phyloP scores from a whole-genome alignment of 371 early-diverging fungal species.

The Mucor lusitanicus region DNA sequence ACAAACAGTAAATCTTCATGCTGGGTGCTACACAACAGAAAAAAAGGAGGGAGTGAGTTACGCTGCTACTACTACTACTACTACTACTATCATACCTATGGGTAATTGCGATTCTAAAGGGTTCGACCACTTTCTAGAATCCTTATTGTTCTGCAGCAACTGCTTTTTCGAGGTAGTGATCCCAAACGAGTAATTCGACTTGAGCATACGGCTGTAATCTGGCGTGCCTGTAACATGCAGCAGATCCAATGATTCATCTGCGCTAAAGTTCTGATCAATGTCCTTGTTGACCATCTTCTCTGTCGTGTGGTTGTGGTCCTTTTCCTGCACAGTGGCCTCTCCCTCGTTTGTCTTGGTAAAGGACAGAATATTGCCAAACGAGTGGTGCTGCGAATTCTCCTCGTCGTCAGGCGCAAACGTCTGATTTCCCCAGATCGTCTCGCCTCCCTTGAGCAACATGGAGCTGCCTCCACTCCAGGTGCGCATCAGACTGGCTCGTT shows the following conservation, averaged over 20 bases:
- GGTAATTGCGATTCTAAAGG: slow-evolving; percentile 86
- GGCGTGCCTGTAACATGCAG: slow-evolving; percentile 50
- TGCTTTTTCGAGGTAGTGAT: slow-evolving; percentile 58
- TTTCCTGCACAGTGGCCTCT: neutral
- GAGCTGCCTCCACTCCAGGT: slow-evolving; percentile 84
- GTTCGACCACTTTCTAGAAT: slow-evolving; percentile 82
- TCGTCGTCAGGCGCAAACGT: slow-evolving; percentile 70
- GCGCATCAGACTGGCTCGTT: slow-evolving; percentile 78
- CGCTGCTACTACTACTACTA: no score
- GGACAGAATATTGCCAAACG: slow-evolving; percentile 44
- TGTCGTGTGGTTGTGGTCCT: neutral
- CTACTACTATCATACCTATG: slow-evolving; percentile 38
- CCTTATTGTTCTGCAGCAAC: slow-evolving; percentile 46
- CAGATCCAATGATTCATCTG: slow-evolving; percentile 56
- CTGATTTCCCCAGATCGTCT: slow-evolving; percentile 77
- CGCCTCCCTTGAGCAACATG: slow-evolving; percentile 89
- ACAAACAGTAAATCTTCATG: slow-evolving; percentile 83
- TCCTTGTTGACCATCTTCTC: slow-evolving; percentile 13
- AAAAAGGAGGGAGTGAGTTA: neutral
- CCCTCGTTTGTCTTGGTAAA: slow-evolving; percentile 20
- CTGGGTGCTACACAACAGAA: slow-evolving; percentile 40
- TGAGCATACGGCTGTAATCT: slow-evolving; percentile 53
- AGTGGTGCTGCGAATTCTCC: slow-evolving; percentile 17
- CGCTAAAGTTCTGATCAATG: slow-evolving; percentile 45
- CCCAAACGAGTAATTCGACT: slow-evolving; percentile 68